phyloP scores from a whole-genome alignment of 2,329 filamentous ascomycete species.

The Capronia coronata region DNA sequence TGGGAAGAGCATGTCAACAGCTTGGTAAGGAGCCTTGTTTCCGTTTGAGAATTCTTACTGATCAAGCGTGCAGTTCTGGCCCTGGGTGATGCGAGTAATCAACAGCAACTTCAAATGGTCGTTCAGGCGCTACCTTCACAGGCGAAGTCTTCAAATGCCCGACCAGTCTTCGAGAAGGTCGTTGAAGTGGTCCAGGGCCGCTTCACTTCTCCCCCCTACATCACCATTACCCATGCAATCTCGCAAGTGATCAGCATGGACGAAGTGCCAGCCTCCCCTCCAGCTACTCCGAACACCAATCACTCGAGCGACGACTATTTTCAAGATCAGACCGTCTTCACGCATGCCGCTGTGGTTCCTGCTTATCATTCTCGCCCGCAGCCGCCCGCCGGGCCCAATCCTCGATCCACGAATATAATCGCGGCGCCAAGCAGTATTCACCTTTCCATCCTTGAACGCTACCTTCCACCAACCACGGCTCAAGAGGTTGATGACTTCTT shows the following conservation, averaged over 20 bases:
- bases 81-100: conserved; percentile 8
- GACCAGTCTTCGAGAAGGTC: conserved; percentile 48
- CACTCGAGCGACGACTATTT: conserved; percentile 56
- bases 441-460: conserved; percentile 57
- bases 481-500: conserved; percentile 57
- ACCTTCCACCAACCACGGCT: conserved; percentile 55
- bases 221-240: conserved; percentile 59
- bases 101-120: conserved; percentile 48
- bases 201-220: conserved; percentile 48
- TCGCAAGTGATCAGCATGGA: conserved; percentile 53
- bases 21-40: conserved; percentile 11
- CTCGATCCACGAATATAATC: conserved; percentile 50
- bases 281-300: conserved; percentile 48
- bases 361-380: conserved; percentile 52
- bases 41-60: conserved; percentile 4
- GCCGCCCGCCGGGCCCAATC: conserved; percentile 35
- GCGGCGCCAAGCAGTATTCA: conserved; percentile 56
- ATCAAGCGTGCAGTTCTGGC: conserved; percentile 11
- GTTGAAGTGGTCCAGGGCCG: conserved; percentile 51
- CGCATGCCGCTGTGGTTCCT: conserved; percentile 54
- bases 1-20: conserved; percentile 16
- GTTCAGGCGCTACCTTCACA: conserved; percentile 54
- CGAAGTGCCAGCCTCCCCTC: conserved; percentile 58
- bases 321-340: conserved; percentile 49
- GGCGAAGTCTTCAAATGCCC: conserved; percentile 35